Evolutionary conservation across 2,329 filamentous ascomycete genomes (phyloP).

Genomic region (Didymella glomerata): DNA sequence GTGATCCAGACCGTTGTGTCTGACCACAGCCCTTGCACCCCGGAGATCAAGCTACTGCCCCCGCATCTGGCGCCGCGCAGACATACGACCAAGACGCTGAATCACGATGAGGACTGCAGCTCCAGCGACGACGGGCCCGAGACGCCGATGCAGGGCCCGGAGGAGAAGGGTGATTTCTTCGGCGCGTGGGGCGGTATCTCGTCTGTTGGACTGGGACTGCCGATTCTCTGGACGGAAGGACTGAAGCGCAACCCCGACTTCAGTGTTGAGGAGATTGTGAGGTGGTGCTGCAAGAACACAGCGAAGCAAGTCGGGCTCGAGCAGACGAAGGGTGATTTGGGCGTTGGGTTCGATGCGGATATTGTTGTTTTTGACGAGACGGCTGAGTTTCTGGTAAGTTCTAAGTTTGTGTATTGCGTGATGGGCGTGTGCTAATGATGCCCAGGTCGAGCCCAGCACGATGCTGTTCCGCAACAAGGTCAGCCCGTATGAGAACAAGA

Average conservation of each 20-base stretch:
- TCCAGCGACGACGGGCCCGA: slow-evolving; percentile 40
- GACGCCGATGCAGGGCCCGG: slow-evolving; percentile 47
- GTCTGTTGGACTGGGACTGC: slow-evolving; percentile 88
- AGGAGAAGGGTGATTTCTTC: slow-evolving; percentile 82
- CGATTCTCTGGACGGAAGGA: slow-evolving; percentile 85
- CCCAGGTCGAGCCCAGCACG: slow-evolving; percentile 64
- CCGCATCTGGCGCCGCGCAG: slow-evolving; percentile 66
- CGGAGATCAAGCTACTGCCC: slow-evolving; percentile 89
- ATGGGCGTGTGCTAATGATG: neutral
- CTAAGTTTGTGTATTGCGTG: too few relatives aligned
- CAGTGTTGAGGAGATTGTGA: slow-evolving; percentile 78
- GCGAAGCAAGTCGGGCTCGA: slow-evolving; percentile 86
- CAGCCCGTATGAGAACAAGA: slow-evolving; percentile 86
- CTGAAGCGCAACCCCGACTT: slow-evolving; percentile 65
- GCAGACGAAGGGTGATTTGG: slow-evolving; percentile 81
- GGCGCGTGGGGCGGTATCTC: slow-evolving; percentile 96
- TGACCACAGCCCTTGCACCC: slow-evolving; percentile 96
- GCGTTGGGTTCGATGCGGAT: slow-evolving; percentile 85
- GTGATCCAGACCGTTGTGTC: slow-evolving; percentile 92
- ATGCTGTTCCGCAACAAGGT: slow-evolving; percentile 97
- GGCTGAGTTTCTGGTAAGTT: slow-evolving; percentile 75
- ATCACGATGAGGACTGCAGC: slow-evolving; percentile 51
- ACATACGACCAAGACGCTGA: slow-evolving; percentile 40
- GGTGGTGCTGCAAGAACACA: slow-evolving; percentile 86
- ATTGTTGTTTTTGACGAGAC: slow-evolving; percentile 90